A percentile compares a stretch with the other conserved stretches of the same genome.
Evolutionary conservation across 208 protist species (phyloP).

Genomic region (Crithidia expoeki): DNA sequence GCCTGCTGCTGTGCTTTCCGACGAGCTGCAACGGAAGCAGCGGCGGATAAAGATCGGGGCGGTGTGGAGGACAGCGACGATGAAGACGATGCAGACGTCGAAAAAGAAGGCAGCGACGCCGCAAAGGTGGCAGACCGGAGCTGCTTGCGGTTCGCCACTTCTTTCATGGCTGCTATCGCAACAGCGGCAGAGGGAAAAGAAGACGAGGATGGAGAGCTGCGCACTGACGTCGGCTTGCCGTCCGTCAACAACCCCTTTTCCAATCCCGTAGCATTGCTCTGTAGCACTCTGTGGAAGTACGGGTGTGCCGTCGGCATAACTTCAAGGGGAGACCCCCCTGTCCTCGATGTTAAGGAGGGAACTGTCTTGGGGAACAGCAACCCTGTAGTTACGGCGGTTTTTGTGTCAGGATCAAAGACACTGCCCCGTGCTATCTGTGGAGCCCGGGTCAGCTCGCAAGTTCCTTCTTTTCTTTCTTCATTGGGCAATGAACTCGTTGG

Average conservation of each 20-base stretch:
- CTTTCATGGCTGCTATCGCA: too few relatives aligned
- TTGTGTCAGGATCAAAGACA: too few relatives aligned
- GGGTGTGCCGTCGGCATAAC: slow-evolving; percentile 29
- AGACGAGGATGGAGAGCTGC: not conserved
- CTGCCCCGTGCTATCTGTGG: too few relatives aligned
- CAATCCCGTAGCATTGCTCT: not conserved
- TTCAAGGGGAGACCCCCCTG: not conserved
- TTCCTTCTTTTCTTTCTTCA: too few relatives aligned
- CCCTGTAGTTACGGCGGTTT: too few relatives aligned
- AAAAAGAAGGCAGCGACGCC: not conserved
- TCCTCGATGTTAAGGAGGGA: not conserved
- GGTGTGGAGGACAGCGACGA: not conserved
- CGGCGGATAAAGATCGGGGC: not conserved
- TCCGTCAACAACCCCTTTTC: not conserved
- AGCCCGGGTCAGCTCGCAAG: too few relatives aligned
- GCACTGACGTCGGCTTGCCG: not conserved
- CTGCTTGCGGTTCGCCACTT: too few relatives aligned
- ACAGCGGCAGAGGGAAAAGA: not conserved
- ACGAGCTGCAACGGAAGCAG: not conserved
- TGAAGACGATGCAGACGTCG: not conserved
- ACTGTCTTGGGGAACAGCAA: not conserved
- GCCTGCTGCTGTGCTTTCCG: not conserved
- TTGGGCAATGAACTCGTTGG: too few relatives aligned
- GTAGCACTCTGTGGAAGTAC: slow-evolving; percentile 19
- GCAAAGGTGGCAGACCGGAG: too few relatives aligned